phyloP scores from a whole-genome alignment of 106 monocot genomes.

The Platanthera guangdongensis region DNA sequence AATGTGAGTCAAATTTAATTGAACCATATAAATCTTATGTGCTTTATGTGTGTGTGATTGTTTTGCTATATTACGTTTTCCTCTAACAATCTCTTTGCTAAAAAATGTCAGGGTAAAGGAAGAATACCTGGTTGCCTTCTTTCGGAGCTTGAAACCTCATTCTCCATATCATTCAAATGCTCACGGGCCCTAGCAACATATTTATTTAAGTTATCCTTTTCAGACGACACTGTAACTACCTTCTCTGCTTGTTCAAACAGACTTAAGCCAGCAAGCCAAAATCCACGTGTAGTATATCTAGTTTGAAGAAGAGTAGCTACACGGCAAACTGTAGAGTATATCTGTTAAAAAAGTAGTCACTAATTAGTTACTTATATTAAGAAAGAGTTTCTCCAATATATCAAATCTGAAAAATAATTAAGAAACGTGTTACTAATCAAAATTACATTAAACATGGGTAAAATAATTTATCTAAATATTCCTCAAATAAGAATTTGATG shows the following conservation, averaged over 20 bases:
- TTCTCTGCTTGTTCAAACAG: slow-evolving; percentile 70
- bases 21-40: no score
- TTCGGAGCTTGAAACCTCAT: slow-evolving; percentile 22
- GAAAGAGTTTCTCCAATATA: background rate
- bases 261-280: slow-evolving; percentile 83
- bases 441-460: background rate
- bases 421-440: background rate
- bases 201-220: slow-evolving; percentile 63
- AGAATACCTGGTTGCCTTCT: slow-evolving; percentile 35
- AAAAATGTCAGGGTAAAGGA: background rate
- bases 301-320: slow-evolving; percentile 88
- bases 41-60: no score
- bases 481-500: no score
- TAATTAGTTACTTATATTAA: background rate
- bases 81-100: background rate
- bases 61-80: no score
- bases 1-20: no score
- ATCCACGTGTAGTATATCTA: slow-evolving; percentile 77
- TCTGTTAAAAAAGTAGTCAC: slow-evolving; percentile 22
- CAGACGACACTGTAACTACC: slow-evolving; percentile 32
- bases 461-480: background rate
- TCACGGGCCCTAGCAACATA: slow-evolving; percentile 67
- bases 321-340: slow-evolving; percentile 71
- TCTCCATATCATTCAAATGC: slow-evolving; percentile 67
- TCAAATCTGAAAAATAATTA: background rate